phyloP scores from a whole-genome alignment of 2,329 filamentous ascomycete species.

The Alternaria arbusti region DNA sequence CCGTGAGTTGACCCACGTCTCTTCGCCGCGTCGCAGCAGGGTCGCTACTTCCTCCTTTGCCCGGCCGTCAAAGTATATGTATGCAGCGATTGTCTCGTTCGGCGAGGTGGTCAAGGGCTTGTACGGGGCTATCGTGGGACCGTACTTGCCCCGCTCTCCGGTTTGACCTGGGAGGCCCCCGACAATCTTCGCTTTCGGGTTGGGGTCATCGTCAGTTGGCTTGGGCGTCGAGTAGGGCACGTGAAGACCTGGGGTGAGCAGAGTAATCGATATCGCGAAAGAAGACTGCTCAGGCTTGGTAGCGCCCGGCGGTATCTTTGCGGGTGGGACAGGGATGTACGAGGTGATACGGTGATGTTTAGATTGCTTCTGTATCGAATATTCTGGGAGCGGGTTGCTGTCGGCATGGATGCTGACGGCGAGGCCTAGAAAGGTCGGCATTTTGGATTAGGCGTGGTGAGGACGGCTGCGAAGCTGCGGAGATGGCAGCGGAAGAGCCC shows the following conservation, averaged over 20 bases:
- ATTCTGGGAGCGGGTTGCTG: constrained; percentile 81
- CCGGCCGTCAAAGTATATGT: constrained; percentile 98
- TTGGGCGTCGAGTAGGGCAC: constrained; percentile 94
- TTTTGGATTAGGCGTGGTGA: constrained; percentile 13
- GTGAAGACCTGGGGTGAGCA: constrained; percentile 84
- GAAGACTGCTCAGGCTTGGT: constrained; percentile 88
- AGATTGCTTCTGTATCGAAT: constrained; percentile 93
- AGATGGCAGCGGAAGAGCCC: constrained; percentile 15
- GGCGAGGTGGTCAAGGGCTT: constrained; percentile 89
- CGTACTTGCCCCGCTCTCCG: constrained; percentile 59
- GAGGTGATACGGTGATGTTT: constrained; percentile 91
- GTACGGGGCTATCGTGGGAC: constrained; percentile 76
- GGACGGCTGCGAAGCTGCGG: constrained; percentile 11
- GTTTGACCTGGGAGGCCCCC: constrained; percentile 68
- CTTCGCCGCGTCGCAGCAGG: constrained; percentile 86
- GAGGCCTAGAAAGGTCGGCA: constrained; percentile 98
- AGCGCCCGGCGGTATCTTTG: constrained; percentile 71
- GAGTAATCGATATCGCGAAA: constrained; percentile 97
- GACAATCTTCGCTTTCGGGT: constrained; percentile 82
- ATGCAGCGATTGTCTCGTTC: constrained; percentile 97
- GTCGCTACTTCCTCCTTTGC: constrained; percentile 97
- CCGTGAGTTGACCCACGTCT: constrained; percentile 98
- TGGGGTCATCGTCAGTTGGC: constrained; percentile 74
- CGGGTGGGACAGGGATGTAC: constrained; percentile 94
- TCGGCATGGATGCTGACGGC: constrained; percentile 94